Evolutionary conservation across 495 filamentous ascomycete genomes (phyloP).

Genomic region (Penicillium coffeae): DNA sequence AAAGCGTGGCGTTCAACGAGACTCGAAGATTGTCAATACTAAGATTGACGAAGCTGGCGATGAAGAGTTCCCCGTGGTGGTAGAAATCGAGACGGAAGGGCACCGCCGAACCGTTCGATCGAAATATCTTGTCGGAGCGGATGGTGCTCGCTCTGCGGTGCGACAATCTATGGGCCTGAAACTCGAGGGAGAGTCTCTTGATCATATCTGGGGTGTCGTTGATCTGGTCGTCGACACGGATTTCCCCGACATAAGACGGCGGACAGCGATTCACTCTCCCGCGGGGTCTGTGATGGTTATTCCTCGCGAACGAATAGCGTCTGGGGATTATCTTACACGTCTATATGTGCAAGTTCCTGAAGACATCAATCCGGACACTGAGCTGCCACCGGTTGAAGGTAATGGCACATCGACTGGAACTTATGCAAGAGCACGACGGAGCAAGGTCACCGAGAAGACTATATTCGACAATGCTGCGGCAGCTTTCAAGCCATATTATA

Average conservation of each 20-base stretch:
- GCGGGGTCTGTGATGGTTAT: slow-evolving; percentile 68
- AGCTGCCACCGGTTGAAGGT: slow-evolving; percentile 10
- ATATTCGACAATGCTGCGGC: slow-evolving; percentile 40
- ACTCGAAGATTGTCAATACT: slow-evolving; percentile 50
- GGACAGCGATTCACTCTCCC: slow-evolving; percentile 64
- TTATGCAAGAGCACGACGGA: slow-evolving; percentile 31
- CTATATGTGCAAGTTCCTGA: slow-evolving; percentile 58
- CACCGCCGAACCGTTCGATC: slow-evolving; percentile 44
- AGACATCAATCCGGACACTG: slow-evolving; percentile 19
- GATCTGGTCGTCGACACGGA: slow-evolving; percentile 65
- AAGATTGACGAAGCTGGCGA: slow-evolving; percentile 53
- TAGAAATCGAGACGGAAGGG: slow-evolving; percentile 40
- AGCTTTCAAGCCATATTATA: slow-evolving; percentile 46
- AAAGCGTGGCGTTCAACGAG: slow-evolving; percentile 47
- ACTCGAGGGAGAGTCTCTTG: slow-evolving; percentile 59
- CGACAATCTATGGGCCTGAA: slow-evolving; percentile 54
- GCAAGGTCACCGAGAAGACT: slow-evolving; percentile 36
- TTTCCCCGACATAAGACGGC: slow-evolving; percentile 66
- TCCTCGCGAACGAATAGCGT: slow-evolving; percentile 56
- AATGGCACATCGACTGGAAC: slow-evolving; percentile 11
- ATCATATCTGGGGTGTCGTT: slow-evolving; percentile 63
- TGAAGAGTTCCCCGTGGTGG: slow-evolving; percentile 46
- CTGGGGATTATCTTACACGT: slow-evolving; percentile 58
- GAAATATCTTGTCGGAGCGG: slow-evolving; percentile 66
- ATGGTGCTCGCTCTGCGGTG: slow-evolving; percentile 62